Percentiles rank a stretch among this genome's conserved stretches.
Conservation (phyloP, 1,284 basidiomycete genomes). For the Ceratobasidium sp. region DNA sequence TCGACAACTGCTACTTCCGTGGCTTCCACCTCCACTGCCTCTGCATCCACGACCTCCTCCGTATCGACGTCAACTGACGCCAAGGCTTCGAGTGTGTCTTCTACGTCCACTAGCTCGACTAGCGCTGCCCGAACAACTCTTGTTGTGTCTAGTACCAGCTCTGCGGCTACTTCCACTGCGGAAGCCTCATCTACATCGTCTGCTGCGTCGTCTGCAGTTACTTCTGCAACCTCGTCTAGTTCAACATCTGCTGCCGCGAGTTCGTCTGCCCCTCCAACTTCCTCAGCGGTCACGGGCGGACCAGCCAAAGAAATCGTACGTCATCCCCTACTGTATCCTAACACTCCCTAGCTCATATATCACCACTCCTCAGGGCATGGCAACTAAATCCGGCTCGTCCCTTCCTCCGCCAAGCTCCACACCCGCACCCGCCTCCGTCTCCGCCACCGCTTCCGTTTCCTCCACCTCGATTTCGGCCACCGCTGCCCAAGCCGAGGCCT, state of each 20-base stretch:
- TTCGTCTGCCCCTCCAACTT: slow-evolving; percentile 49
- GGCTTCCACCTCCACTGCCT: slow-evolving; percentile 5
- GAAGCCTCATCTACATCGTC: slow-evolving; percentile 47
- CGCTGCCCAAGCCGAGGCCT: slow-evolving; percentile 52
- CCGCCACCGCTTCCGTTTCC: slow-evolving; percentile 48
- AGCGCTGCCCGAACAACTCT: slow-evolving; percentile 34
- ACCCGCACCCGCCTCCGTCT: slow-evolving; percentile 50
- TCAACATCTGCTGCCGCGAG: slow-evolving; percentile 32
- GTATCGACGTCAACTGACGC: background rate
- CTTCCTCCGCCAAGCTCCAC: slow-evolving; percentile 38
- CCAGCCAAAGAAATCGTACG: slow-evolving; percentile 36
- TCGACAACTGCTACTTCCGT: slow-evolving; percentile 29
- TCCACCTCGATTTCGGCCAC: slow-evolving; percentile 48
- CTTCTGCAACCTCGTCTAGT: slow-evolving; percentile 38
- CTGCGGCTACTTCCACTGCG: slow-evolving; percentile 46
- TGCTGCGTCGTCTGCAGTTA: slow-evolving; percentile 45
- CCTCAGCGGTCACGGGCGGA: slow-evolving; percentile 16
- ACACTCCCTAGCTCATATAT: slow-evolving; percentile 12
- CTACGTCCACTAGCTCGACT: background rate
- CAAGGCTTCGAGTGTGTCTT: background rate
- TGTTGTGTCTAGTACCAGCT: slow-evolving; percentile 39
- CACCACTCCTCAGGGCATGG: slow-evolving; percentile 13
- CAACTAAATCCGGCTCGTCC: slow-evolving; percentile 44
- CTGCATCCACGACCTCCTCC: background rate
- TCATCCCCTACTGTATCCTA: background rate